phyloP scores from a whole-genome alignment of 495 filamentous ascomycete genomes.

The Stereocaulon alpinum region DNA sequence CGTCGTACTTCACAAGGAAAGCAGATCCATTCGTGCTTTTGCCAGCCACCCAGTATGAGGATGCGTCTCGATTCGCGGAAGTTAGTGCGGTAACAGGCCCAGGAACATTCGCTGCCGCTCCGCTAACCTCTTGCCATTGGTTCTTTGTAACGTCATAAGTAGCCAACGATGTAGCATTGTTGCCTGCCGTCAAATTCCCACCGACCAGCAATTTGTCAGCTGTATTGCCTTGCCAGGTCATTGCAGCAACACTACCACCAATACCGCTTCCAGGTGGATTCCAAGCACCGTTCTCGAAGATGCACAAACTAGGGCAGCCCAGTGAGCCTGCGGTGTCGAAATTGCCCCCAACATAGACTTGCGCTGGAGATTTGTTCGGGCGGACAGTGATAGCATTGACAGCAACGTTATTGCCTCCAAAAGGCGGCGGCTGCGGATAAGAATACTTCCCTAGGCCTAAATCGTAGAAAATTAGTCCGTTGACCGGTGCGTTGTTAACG shows the following conservation, averaged over 20 bases:
- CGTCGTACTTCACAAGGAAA: slow-evolving; percentile 72
- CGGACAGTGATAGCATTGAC: slow-evolving; percentile 65
- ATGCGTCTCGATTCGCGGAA: slow-evolving; percentile 54
- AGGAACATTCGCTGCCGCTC: slow-evolving; percentile 51
- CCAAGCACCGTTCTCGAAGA: slow-evolving; percentile 68
- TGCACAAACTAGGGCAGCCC: slow-evolving; percentile 69
- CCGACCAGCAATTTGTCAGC: slow-evolving; percentile 56
- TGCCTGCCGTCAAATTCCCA: slow-evolving; percentile 61
- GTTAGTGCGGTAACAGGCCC: slow-evolving; percentile 70
- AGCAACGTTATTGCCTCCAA: slow-evolving; percentile 55
- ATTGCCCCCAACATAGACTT: slow-evolving; percentile 77
- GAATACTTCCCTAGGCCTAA: slow-evolving; percentile 50
- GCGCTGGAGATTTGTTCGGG: slow-evolving; percentile 42
- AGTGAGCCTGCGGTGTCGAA: slow-evolving; percentile 77
- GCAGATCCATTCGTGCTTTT: slow-evolving; percentile 51
- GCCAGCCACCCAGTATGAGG: slow-evolving; percentile 73
- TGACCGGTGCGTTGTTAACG: slow-evolving; percentile 48
- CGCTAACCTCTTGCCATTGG: slow-evolving; percentile 55
- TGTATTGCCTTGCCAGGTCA: slow-evolving; percentile 59
- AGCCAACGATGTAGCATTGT: slow-evolving; percentile 55
- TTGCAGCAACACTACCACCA: slow-evolving; percentile 53
- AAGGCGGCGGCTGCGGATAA: slow-evolving; percentile 54
- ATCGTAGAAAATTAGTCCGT: slow-evolving; percentile 73
- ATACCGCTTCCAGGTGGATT: slow-evolving; percentile 60
- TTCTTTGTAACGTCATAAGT: slow-evolving; percentile 57